Conservation (phyloP, 768 basidiomycete species). For the Rhizopogon vulgaris region DNA sequence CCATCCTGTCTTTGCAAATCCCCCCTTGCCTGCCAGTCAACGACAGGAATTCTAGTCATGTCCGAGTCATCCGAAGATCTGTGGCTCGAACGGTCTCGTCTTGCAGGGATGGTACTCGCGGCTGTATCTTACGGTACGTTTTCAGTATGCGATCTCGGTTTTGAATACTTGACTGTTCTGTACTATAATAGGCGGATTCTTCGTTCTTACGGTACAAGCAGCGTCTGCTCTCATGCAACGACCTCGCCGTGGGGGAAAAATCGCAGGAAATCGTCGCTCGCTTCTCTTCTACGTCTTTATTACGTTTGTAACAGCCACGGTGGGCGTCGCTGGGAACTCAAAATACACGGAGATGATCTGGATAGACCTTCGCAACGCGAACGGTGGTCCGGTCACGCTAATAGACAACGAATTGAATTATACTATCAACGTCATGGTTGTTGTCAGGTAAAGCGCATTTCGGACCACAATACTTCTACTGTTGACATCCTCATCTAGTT, state of each 20-base stretch:
- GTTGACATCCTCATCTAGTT: slow-evolving; percentile 7
- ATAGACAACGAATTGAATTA: slow-evolving; percentile 11
- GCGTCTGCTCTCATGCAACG: slow-evolving; percentile 2
- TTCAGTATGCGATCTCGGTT: not conserved
- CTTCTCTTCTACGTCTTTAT: slow-evolving; percentile 18
- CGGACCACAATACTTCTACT: not conserved
- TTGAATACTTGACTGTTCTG: not conserved
- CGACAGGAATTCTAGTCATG: slow-evolving; percentile 6
- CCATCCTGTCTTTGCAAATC: not conserved
- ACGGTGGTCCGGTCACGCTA: slow-evolving; percentile 10
- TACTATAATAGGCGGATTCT: slow-evolving; percentile 12
- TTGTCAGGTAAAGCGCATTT: slow-evolving; percentile 9
- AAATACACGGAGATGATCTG: slow-evolving; percentile 27
- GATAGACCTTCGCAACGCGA: slow-evolving; percentile 22
- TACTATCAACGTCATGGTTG: slow-evolving; percentile 14
- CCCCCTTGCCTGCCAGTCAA: no score
- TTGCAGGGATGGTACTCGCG: slow-evolving; percentile 14
- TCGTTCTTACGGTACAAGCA: slow-evolving; percentile 15
- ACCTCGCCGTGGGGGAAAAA: slow-evolving; percentile 1
- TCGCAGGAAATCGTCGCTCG: not conserved
- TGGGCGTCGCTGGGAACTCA: slow-evolving; percentile 21
- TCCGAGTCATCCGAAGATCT: slow-evolving; percentile 10
- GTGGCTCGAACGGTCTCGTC: slow-evolving; percentile 22
- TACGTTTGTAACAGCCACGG: slow-evolving; percentile 20
- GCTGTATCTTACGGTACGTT: slow-evolving; percentile 18